Evolutionary conservation across 495 filamentous ascomycete species (phyloP), one percentile per base, ranked within the genome.

Genomic region (Penicillium lagena): DNA sequence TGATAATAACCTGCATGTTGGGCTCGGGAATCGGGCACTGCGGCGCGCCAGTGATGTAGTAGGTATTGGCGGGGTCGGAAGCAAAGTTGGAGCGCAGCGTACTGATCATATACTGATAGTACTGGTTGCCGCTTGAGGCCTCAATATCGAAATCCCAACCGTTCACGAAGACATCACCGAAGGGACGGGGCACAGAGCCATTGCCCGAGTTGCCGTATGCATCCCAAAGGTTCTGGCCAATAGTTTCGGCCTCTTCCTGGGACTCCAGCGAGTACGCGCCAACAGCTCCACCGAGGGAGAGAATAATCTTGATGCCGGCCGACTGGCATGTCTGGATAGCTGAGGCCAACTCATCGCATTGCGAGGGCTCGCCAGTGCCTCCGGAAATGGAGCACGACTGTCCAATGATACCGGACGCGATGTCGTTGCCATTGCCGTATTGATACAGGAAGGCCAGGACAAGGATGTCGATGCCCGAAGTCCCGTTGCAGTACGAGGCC

Each of bases 1-100:
- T 29, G 39, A 87, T 74, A 31, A 77, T 73, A 9, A 63, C 43
- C 39, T 69, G 53, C 37, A 80, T 68, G 39, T 82, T 79, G 2
- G 54, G 53, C 49, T 86, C 82, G 8, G 83, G 82, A 35, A 75
- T 70, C 0, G 60, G 47, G 57, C 83, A 88, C 56, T 85, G 79
- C 38, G 83, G 83, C 7, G 82, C 77, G 7, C 72, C 82, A 6
- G 79, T 79, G 46, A 87, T 73, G 57, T 80, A 85, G 63, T 71
- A 86, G 14, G 41, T 55, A 49, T 73, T 73, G 10, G 59, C 64
- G 1, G 67, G 55, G 11, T 50, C 22, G 4, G 22, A 22, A 22
- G 57, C 57, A 52, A 78, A 76, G 32, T 63, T 59, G 10, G 50
- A 46, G 12, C 76, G 75, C 10, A 82, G 69, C 3, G 51, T 51